These are phyloP conservation scores for Deinandra increscens DNA, from an alignment of 129 eudicot genomes.

Conservation along the genomic window DNA sequence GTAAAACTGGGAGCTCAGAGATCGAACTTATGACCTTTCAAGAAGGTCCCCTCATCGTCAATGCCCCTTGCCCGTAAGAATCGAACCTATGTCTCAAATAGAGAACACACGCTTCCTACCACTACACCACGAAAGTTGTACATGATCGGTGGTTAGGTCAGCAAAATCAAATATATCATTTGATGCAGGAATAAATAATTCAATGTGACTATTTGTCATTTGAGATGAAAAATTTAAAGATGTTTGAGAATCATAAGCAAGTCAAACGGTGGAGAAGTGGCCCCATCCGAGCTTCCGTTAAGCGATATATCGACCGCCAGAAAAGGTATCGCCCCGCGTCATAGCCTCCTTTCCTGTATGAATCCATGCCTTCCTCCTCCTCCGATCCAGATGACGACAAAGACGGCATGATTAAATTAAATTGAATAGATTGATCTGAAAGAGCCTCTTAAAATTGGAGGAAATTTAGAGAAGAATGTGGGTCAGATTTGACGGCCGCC, in stretches of 20 bases:
- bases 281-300: constrained; percentile 99
- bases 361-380: constrained; percentile 78
- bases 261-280: constrained; percentile 96
- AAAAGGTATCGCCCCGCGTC: constrained; percentile 92
- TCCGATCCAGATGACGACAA: constrained; percentile 85
- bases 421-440: too few relatives aligned
- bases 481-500: too few relatives aligned
- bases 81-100: too few relatives aligned
- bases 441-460: not conserved
- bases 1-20: too few relatives aligned
- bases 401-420: constrained; percentile 51
- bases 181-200: not conserved
- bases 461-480: too few relatives aligned
- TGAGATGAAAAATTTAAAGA: constrained; percentile 43
- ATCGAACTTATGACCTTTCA: too few relatives aligned
- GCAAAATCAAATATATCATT: not conserved
- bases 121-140: too few relatives aligned
- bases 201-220: not conserved
- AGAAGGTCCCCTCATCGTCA: too few relatives aligned
- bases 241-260: constrained; percentile 73
- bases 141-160: not conserved
- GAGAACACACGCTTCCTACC: too few relatives aligned
- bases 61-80: too few relatives aligned
- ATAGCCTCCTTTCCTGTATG: constrained; percentile 90
- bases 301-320: constrained; percentile 72